A percentile compares a stretch with the other conserved stretches of the same genome.
These are phyloP conservation scores for Paramecium pentaurelia DNA, from an alignment of 73 alveolate genomes.

Conservation along the genomic window DNA sequence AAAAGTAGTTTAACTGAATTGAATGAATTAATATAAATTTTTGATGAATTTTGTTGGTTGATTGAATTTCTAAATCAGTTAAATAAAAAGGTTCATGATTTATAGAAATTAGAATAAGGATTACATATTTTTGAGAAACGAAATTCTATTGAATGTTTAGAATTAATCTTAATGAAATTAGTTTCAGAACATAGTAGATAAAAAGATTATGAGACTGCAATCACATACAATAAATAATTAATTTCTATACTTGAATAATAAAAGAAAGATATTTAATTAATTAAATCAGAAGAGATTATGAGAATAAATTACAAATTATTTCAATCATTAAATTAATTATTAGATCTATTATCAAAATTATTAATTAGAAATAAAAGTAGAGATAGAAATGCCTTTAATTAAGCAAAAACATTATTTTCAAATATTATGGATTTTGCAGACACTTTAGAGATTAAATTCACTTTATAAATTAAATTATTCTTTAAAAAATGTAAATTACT, in stretches of 20 bases:
- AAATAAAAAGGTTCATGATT: background rate
- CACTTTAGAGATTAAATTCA: constrained; percentile 7
- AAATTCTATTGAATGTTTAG: background rate
- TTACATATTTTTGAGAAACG: background rate
- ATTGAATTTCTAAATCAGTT: background rate
- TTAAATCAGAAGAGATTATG: background rate
- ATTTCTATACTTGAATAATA: background rate
- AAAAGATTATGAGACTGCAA: background rate
- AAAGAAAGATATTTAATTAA: background rate
- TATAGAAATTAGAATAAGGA: background rate
- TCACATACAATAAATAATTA: background rate
- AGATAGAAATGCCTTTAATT: constrained; percentile 18
- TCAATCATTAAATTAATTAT: background rate
- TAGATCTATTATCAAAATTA: constrained; percentile 27
- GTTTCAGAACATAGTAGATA: background rate
- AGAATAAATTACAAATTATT: background rate
- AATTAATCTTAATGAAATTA: background rate
- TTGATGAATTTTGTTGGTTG: constrained; percentile 7
- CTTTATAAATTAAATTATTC: background rate
- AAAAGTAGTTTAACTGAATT: background rate
- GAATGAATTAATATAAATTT: background rate
- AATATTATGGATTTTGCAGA: constrained; percentile 36
- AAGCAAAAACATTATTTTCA: constrained; percentile 27
- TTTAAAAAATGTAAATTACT: constrained; percentile 34
- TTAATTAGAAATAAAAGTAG: constrained; percentile 19